Evolutionary conservation across 2,329 filamentous ascomycete species (phyloP), one percentile per base, ranked within the genome.

Genomic region (Fusarium xylarioides): DNA sequence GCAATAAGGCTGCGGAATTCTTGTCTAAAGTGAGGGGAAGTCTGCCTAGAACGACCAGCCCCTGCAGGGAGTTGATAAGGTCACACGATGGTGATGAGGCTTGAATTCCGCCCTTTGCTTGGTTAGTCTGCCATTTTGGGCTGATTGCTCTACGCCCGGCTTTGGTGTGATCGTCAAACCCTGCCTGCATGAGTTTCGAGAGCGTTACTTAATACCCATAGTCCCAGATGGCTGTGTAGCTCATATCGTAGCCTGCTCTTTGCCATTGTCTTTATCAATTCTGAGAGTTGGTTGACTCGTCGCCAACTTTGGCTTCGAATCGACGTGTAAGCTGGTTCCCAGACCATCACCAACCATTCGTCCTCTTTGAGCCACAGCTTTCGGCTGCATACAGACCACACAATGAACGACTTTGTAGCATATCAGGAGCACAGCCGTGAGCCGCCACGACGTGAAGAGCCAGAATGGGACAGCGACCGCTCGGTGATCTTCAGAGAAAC

Each of bases 361-460:
- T 50, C 52, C 26, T 7, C 53, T 37, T 53, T 37, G 12, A 58
- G 47, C 54, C 32, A 32, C 34, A 47, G 60, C 50, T 40, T 26
- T n/a, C 38, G 34, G 47, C 54, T 30, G 52, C n/a, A 37, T 55
- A 38, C 52, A 44, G 34, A 28, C 34, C 30, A 34, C n/a, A 70
- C 37, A 46, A 80, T 80, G 79, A 66, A 79, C 54, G 78, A 80
- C 64, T 79, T 80, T 50, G 73, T 73, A n/a, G 59, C 71, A 43
- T 73, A 76, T 43, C 32, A 68, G 23, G 44, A 66, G 52, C 65
- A 47, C 43, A 62, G 57, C 30, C 35, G 44, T 14, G 65, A 64
- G 9, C 50, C 57, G 8, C 52, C 52, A 4, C 47, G 66, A 21
- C 63, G 40, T 16, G 71, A 74, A 30, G 65, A 46, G 4, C 42